Percentiles rank a stretch among this genome's conserved stretches.
phyloP scores from a whole-genome alignment of 768 basidiomycete species.

The Mrakia hoshinonis region DNA sequence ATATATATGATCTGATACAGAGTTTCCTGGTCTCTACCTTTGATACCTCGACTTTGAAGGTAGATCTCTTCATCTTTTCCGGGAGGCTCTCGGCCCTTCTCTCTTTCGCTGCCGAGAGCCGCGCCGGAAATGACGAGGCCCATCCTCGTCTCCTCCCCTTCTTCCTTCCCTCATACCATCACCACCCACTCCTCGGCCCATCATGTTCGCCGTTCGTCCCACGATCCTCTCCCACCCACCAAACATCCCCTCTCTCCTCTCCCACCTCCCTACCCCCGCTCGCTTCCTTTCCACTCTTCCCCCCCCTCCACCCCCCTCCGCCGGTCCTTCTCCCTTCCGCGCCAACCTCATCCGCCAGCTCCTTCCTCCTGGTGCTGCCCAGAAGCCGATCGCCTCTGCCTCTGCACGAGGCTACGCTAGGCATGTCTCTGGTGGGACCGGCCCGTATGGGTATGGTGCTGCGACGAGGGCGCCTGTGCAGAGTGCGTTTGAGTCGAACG shows the following conservation, averaged over 20 bases:
- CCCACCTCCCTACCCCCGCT: not conserved
- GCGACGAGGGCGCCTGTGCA: not conserved
- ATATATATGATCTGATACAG: too few species aligned
- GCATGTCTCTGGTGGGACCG: not conserved
- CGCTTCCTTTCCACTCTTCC: not conserved
- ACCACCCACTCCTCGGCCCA: not conserved
- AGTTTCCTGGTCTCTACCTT: too few species aligned
- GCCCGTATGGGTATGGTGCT: not conserved
- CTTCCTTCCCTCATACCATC: not conserved
- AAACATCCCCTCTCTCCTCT: too few species aligned
- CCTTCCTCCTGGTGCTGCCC: not conserved
- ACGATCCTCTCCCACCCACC: not conserved
- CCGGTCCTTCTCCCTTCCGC: not conserved
- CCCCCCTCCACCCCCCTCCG: not conserved
- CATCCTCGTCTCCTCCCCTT: not conserved
- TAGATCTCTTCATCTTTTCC: too few species aligned
- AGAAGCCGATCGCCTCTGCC: not conserved
- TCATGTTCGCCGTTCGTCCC: not conserved
- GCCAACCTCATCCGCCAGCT: not conserved
- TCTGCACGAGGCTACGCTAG: not conserved
- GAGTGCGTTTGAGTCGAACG: slow-evolving; percentile 15
- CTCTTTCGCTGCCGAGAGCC: too few species aligned
- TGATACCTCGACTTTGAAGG: too few species aligned
- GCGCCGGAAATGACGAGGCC: too few species aligned
- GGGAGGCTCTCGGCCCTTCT: too few species aligned